phyloP scores from a whole-genome alignment of 768 basidiomycete genomes.

The Leccinellum luteum region DNA sequence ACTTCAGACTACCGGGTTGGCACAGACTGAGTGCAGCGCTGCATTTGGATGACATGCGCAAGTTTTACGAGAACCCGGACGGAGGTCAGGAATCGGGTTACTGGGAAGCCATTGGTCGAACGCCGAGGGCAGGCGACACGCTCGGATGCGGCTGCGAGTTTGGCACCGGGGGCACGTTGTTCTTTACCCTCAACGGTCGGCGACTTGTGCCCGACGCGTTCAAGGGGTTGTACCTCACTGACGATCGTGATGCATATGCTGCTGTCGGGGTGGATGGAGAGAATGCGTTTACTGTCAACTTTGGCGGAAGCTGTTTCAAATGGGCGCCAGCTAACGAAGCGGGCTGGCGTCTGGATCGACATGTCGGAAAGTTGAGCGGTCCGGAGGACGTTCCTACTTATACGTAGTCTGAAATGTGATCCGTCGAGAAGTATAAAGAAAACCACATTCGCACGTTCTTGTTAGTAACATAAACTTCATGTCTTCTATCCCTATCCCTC shows the following conservation, averaged over 20 bases:
- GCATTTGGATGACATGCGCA: conserved; percentile 69
- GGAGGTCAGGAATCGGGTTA: conserved; percentile 54
- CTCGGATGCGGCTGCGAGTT: conserved; percentile 68
- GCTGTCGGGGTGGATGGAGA: conserved; percentile 47
- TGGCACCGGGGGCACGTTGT: conserved; percentile 37
- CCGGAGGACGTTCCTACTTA: conserved; percentile 44
- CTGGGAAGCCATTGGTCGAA: conserved; percentile 31
- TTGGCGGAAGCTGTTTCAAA: conserved; percentile 55
- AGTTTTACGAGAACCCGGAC: conserved; percentile 67
- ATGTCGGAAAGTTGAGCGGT: conserved; percentile 48
- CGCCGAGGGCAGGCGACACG: conserved; percentile 45
- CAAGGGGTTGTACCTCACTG: conserved; percentile 50
- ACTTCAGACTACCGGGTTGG: conserved; percentile 70
- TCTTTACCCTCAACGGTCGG: conserved; percentile 60
- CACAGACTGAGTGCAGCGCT: conserved; percentile 62
- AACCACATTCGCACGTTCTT: no score
- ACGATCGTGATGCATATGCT: conserved; percentile 56
- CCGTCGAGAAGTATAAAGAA: no score
- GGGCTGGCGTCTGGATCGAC: conserved; percentile 62
- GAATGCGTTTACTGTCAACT: conserved; percentile 58
- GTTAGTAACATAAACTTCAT: no score
- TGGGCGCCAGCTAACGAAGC: conserved; percentile 67
- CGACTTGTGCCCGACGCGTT: conserved; percentile 47
- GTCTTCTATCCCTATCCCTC: conserved; percentile 42
- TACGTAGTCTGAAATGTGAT: not conserved